Evolutionary conservation across 495 filamentous ascomycete species (phyloP), one percentile per base, ranked within the genome.

Genomic region (Ramalina peruviana): DNA sequence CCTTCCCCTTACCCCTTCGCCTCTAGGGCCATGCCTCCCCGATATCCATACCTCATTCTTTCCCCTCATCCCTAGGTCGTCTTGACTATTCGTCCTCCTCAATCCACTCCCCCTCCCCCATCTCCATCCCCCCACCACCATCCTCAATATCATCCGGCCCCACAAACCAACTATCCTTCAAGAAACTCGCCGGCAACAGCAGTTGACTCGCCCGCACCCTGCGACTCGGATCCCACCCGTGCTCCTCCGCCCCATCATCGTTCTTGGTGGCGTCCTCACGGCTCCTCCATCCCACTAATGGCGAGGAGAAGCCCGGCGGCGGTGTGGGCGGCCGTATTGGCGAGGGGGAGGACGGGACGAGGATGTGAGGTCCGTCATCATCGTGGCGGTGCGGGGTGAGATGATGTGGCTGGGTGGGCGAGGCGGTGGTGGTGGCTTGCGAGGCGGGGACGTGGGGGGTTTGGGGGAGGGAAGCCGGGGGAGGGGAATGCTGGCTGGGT

Each of bases 181-280:
- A 27, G 53, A 80, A 55, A 57, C 74, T 79, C 38, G 76, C 73
- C 27, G 70, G 71, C 48, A 75, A 61, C 58, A 78, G 60, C 59
- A 25, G 4, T 25, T 77, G 69, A 43, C 70, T 75, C 40, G 61
- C 62, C 4, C 65, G 69, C 50, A 64, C 51, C 7, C 53, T 39
- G 7, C 46, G 48, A 16, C 53, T 53, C 3, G 25, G 17, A 51
- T 60, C 43, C 58, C 58, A 60, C 39, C 50, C 36, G 20, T 38
- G 52, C n/a, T 48, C 42, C 19, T 17, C 25, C 50, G 26, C 47
- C 12, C 25, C 43, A n/a, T 54, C 54, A 30, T 33, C 7, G 12
- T 33, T 6, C 1, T 33, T 10, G 30, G 7, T 33, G 30, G 30
- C 12, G 30, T 6, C 0, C 5, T 13, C 7, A 1, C 12, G 30